These are phyloP conservation scores for Astrothelium subdiscretum DNA, from an alignment of 495 filamentous ascomycete species.

Conservation along the genomic window DNA sequence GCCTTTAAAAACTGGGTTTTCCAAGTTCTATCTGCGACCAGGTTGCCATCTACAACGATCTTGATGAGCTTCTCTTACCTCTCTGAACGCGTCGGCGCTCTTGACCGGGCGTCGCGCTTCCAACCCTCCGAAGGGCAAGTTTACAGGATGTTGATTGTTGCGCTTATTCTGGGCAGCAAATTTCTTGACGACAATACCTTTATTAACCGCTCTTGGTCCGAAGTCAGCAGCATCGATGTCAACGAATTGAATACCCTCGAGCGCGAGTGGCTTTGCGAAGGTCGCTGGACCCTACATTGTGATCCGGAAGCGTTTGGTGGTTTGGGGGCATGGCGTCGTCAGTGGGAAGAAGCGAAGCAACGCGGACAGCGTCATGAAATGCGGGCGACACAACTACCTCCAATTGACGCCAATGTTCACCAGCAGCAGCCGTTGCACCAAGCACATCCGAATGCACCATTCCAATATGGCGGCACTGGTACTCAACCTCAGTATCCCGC, in stretches of 20 bases:
- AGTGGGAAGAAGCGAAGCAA: slow-evolving; percentile 65
- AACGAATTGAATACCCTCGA: slow-evolving; percentile 81
- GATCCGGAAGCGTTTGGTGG: slow-evolving; percentile 73
- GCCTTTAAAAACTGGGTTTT: slow-evolving; percentile 91
- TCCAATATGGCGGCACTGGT: too few species aligned
- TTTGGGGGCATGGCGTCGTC: slow-evolving; percentile 67
- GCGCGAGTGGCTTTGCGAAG: slow-evolving; percentile 78
- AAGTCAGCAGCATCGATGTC: slow-evolving; percentile 89
- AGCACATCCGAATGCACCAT: too few species aligned
- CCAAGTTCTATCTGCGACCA: slow-evolving; percentile 86
- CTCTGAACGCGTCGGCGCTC: slow-evolving; percentile 64
- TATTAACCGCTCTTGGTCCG: slow-evolving; percentile 97
- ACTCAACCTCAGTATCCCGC: too few species aligned
- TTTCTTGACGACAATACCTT: slow-evolving; percentile 99
- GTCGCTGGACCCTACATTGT: slow-evolving; percentile 79
- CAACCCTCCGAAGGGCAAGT: slow-evolving; percentile 57
- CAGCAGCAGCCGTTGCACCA: slow-evolving; percentile 35
- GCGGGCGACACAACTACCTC: slow-evolving; percentile 30
- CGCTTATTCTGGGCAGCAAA: slow-evolving; percentile 87
- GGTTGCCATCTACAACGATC: slow-evolving; percentile 91
- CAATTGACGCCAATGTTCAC: slow-evolving; percentile 49
- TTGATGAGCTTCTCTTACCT: slow-evolving; percentile 87
- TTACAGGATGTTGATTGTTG: slow-evolving; percentile 83
- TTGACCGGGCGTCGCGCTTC: slow-evolving; percentile 46
- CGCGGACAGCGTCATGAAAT: slow-evolving; percentile 24